Conservation (phyloP, 148 eudicot species). For the Limonium bicolor region DNA sequence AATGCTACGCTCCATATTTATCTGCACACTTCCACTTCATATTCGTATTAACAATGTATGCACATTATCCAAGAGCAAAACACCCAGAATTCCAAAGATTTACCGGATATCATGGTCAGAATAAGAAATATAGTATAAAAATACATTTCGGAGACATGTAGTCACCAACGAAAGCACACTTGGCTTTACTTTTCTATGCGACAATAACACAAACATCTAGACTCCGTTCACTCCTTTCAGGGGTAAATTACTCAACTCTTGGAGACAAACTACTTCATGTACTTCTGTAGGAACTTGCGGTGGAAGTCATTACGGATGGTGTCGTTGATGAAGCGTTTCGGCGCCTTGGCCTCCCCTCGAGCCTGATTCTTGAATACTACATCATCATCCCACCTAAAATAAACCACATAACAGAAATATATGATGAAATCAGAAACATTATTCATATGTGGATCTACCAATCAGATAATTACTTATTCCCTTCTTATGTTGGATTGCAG, state of each 20-base stretch:
- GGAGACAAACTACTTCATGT: constrained; percentile 86
- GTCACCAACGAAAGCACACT: too few species aligned
- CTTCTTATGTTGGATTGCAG: neutral
- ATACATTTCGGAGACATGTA: too few species aligned
- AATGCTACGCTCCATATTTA: too few species aligned
- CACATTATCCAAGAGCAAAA: too few species aligned
- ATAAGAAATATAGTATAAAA: too few species aligned
- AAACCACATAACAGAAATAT: neutral
- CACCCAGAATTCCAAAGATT: too few species aligned
- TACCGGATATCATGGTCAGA: too few species aligned
- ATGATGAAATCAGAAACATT: neutral
- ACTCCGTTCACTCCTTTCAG: neutral
- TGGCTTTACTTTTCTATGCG: too few species aligned
- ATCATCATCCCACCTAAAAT: constrained; percentile 95
- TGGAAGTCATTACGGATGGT: constrained; percentile 91
- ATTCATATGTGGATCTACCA: neutral
- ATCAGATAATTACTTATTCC: neutral
- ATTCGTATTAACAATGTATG: too few species aligned
- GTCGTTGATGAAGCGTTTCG: constrained; percentile 93
- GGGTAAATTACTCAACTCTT: too few species aligned
- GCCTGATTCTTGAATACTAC: constrained; percentile 98
- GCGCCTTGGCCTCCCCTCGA: constrained; percentile 79
- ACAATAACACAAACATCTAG: too few species aligned
- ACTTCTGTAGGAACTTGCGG: constrained; percentile 80
- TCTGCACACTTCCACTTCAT: too few species aligned